Conservation (phyloP, 768 basidiomycete genomes). For the Podaxis sp. region DNA sequence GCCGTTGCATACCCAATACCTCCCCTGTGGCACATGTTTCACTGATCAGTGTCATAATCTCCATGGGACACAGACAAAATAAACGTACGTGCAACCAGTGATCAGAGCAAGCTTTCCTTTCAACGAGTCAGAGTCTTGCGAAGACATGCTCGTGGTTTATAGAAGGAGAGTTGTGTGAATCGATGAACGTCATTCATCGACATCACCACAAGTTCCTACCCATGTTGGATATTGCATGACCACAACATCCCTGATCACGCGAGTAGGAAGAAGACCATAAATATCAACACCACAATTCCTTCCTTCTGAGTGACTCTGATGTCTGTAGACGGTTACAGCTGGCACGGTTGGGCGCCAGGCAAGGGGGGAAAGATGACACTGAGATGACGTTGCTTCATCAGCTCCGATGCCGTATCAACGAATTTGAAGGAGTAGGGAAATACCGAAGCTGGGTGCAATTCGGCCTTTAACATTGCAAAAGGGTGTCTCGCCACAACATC, state of each 20-base stretch:
- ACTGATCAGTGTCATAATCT: neutral
- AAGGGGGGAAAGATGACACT: no score
- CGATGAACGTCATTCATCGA: neutral
- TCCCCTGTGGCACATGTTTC: slow-evolving; percentile 31
- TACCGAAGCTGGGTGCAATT: no score
- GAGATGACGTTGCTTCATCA: no score
- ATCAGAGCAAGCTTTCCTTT: slow-evolving; percentile 26
- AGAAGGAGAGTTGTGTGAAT: neutral
- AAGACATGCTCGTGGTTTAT: neutral
- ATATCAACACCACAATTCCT: neutral
- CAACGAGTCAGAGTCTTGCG: slow-evolving; percentile 13
- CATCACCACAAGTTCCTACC: neutral
- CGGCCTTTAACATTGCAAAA: no score
- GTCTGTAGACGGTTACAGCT: no score
- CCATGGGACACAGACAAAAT: neutral
- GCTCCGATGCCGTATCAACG: no score
- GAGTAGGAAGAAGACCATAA: neutral
- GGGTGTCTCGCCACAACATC: no score
- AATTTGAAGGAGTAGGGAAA: no score
- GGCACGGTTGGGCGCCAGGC: no score
- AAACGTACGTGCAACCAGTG: slow-evolving; percentile 27
- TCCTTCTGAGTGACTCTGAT: neutral
- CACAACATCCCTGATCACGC: neutral
- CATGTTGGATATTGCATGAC: neutral
- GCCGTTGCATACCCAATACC: slow-evolving; percentile 55